Percentiles rank a stretch among this genome's conserved stretches.
These are phyloP conservation scores for Testicularia cyperi DNA, from an alignment of 1,284 basidiomycete species.

Conservation along the genomic window DNA sequence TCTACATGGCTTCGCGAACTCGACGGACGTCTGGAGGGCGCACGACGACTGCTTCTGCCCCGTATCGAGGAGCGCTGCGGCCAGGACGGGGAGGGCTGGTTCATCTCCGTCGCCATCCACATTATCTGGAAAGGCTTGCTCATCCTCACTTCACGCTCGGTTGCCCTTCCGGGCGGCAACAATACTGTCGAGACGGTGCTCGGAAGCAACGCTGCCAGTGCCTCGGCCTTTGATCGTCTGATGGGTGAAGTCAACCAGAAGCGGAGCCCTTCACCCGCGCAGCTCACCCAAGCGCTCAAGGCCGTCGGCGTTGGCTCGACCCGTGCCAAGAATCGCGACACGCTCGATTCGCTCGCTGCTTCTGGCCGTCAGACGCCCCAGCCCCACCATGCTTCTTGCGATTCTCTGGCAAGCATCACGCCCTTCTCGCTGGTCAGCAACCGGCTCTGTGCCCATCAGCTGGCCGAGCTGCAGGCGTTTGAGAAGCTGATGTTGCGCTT, in stretches of 20 bases:
- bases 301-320: slow-evolving; percentile 38
- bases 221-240: slow-evolving; percentile 30
- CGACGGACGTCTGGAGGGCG: slow-evolving; percentile 52
- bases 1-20: slow-evolving; percentile 53
- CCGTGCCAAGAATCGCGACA: slow-evolving; percentile 27
- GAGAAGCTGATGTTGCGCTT: slow-evolving; percentile 55
- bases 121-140: slow-evolving; percentile 57
- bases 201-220: slow-evolving; percentile 27
- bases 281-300: slow-evolving; percentile 45
- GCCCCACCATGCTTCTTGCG: slow-evolving; percentile 7
- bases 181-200: slow-evolving; percentile 14
- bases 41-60: slow-evolving; percentile 46
- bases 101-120: slow-evolving; percentile 57
- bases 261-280: slow-evolving; percentile 46
- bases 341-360: slow-evolving; percentile 3
- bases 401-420: slow-evolving; percentile 2
- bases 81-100: slow-evolving; percentile 57
- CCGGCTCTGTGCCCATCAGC: slow-evolving; percentile 44
- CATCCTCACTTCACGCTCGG: slow-evolving; percentile 47
- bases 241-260: slow-evolving; percentile 36
- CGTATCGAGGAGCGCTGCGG: slow-evolving; percentile 54
- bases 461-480: slow-evolving; percentile 51
- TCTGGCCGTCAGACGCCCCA: slow-evolving; percentile 36
- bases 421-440: slow-evolving; percentile 40
- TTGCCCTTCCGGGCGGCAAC: slow-evolving; percentile 29